Base-by-base conservation (phyloP, 495 filamentous ascomycete species). In the Chaetomium fimeti region DNA sequence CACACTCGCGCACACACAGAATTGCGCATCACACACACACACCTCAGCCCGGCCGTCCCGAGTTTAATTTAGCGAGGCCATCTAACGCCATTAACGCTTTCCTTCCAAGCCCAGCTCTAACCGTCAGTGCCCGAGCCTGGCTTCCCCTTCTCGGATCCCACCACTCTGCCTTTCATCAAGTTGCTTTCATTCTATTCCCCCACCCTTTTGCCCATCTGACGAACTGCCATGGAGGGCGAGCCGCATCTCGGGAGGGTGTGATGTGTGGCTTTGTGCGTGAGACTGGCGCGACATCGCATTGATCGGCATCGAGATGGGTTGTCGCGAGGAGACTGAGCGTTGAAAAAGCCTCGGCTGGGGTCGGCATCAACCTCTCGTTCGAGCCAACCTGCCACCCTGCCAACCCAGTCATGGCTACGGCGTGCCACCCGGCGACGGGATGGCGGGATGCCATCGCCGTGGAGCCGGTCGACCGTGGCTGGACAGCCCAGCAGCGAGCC, bases 31-130 rank as follows among this genome's bases (percentile, higher is more conserved):
- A 36, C 32, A 36, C 32, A 36, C 32, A 36, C 49, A 55, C 67
- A 75, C 69, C 69, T 71, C 74, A 69, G 69, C 51, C 65, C 63
- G 64, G 66, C 69, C 67, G 65, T 68, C 48, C 57, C 60, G 64
- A 64, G 54, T 74, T 70, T 40, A 72, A 72, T 72, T 72, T 73
- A 60, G 63, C 61, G 60, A 68, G 2, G 36, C 67, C 53, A 61
- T 68, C 64, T 49, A 63, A 63, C 70, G 64, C 69, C 67, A 69
- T 72, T 45, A 9, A n/a, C 15, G 0, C 13, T 66, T 56, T 65
- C 57, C 62, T 62, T 63, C 56, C 67, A 61, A 68, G 65, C 60
- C 69, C 70, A 70, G 66, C 65, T 67, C 68, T 68, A 74, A 66
- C 72, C 68, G 72, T 64, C 42, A 29, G 32, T 67, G 49, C 56